Conservation (phyloP, 2,329 filamentous ascomycete species). For the Botrytis porri region DNA sequence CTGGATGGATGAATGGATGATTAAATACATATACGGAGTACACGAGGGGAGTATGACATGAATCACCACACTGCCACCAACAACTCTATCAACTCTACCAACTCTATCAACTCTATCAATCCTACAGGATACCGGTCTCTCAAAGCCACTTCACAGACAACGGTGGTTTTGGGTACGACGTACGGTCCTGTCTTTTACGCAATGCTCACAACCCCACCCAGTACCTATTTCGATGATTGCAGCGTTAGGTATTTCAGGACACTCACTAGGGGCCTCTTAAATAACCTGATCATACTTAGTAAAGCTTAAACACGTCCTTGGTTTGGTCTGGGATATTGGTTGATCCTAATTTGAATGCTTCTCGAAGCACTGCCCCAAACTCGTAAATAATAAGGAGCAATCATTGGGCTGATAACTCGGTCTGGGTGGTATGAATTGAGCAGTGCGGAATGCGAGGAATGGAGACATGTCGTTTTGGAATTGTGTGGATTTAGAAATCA, state of each 20-base stretch:
- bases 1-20: not conserved
- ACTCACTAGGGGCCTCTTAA: not conserved
- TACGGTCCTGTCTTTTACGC: not conserved
- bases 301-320: not conserved
- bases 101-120: not conserved
- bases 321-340: not conserved
- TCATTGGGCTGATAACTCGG: not conserved
- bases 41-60: not conserved
- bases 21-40: not conserved
- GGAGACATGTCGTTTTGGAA: not conserved
- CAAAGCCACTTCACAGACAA: not conserved
- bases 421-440: not conserved
- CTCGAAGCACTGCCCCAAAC: conserved; percentile 5
- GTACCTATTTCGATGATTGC: not conserved
- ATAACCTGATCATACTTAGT: not conserved
- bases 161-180: not conserved
- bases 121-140: not conserved
- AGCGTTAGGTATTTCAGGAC: not conserved
- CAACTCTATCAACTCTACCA: not conserved
- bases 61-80: not conserved
- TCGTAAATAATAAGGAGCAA: not conserved
- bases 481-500: not conserved
- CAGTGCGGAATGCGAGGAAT: not conserved
- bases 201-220: not conserved
- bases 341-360: conserved; percentile 10